A percentile compares a stretch with the other conserved stretches of the same genome.
Evolutionary conservation across 345 rosid species (phyloP).

Genomic region (Moricandia arvensis): DNA sequence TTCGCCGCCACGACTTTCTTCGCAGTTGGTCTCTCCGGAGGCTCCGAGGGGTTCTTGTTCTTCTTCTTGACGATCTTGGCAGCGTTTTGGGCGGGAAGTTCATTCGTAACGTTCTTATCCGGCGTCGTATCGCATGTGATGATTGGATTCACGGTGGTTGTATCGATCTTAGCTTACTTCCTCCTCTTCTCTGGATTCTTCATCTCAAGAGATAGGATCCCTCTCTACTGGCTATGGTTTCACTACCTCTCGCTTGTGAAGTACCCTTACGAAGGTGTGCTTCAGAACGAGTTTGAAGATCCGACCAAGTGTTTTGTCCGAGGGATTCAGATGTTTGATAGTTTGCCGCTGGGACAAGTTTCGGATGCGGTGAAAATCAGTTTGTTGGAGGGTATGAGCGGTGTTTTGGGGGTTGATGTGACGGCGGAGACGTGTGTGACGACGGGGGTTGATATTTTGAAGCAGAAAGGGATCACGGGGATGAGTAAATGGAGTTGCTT

Average conservation of each 20-base stretch:
- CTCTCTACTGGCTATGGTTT: constrained; percentile 83
- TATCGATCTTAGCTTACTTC: constrained; percentile 79
- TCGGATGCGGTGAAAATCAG: constrained; percentile 49
- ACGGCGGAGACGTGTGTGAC: constrained; percentile 74
- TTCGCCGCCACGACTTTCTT: constrained; percentile 74
- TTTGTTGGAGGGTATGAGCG: constrained; percentile 57
- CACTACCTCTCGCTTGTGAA: constrained; percentile 87
- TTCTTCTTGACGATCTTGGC: constrained; percentile 64
- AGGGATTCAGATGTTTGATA: constrained; percentile 82
- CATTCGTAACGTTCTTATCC: constrained; percentile 82
- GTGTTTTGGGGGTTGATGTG: constrained; percentile 54
- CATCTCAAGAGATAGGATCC: constrained; percentile 71
- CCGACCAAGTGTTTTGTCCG: constrained; percentile 61
- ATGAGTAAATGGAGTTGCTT: constrained; percentile 77
- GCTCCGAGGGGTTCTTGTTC: constrained; percentile 62
- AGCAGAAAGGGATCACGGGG: constrained; percentile 64
- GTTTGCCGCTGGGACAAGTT: constrained; percentile 56
- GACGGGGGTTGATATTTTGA: constrained; percentile 57
- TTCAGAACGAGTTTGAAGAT: constrained; percentile 64
- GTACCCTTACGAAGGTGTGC: constrained; percentile 70
- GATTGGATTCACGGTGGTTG: constrained; percentile 80
- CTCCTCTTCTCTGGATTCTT: constrained; percentile 92
- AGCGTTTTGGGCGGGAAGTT: constrained; percentile 91
- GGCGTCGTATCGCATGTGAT: constrained; percentile 83
- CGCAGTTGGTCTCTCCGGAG: constrained; percentile 79